These are phyloP conservation scores for Alternaria angustiovoidea DNA, from an alignment of 2,329 filamentous ascomycete species.

Conservation along the genomic window DNA sequence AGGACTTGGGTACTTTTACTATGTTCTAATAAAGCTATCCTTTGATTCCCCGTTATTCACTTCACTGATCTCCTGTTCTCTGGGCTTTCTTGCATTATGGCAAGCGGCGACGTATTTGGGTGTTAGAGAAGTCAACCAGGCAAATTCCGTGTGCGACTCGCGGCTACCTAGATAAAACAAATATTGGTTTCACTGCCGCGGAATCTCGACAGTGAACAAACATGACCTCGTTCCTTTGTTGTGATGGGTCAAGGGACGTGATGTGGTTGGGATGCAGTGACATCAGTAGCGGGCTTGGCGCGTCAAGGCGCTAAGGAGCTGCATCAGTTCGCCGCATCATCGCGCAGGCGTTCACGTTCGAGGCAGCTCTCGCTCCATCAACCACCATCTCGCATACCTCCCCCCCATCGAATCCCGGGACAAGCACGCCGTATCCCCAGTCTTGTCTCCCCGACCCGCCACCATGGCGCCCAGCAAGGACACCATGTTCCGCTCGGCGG, in stretches of 20 bases:
- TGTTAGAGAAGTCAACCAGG: neutral
- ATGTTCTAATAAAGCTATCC: conserved; percentile 11
- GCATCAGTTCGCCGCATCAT: conserved; percentile 31
- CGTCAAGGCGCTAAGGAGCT: conserved; percentile 17
- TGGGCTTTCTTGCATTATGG: conserved; percentile 1
- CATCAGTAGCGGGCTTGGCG: conserved; percentile 18
- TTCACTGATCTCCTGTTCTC: neutral
- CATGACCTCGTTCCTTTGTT: neutral
- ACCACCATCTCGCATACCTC: conserved; percentile 34
- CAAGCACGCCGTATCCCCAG: conserved; percentile 31
- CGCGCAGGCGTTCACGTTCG: conserved; percentile 20
- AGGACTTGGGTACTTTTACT: neutral
- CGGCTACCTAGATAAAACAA: conserved; percentile 1
- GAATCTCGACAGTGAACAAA: neutral
- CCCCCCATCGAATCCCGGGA: conserved; percentile 32
- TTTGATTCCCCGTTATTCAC: neutral
- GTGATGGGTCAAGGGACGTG: neutral
- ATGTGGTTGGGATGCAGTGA: conserved; percentile 12
- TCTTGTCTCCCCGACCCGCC: conserved; percentile 44
- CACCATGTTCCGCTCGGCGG: conserved; percentile 99
- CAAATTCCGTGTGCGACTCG: neutral
- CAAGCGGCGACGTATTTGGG: conserved; percentile 1
- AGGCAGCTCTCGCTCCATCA: conserved; percentile 43
- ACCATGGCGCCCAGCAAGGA: conserved; percentile 73
- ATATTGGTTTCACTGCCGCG: neutral